Evolutionary conservation across 208 protist genomes (phyloP).

Genomic region (Crithidia fasciculata): DNA sequence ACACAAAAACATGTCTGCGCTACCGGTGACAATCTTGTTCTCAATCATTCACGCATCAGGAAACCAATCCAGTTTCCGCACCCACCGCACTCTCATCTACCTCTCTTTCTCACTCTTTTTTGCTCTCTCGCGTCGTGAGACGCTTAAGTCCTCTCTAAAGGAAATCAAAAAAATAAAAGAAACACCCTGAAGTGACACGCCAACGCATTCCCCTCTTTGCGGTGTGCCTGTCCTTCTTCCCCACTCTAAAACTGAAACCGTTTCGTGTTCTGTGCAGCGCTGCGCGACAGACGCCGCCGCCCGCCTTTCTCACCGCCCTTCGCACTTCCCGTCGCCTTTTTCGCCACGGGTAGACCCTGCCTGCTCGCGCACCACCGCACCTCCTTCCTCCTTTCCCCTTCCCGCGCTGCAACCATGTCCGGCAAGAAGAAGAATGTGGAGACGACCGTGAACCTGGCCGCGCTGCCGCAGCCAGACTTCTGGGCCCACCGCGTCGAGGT

Average conservation of each 20-base stretch:
- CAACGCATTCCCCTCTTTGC: background rate
- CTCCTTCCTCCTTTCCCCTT: background rate
- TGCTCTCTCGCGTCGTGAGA: too few species aligned
- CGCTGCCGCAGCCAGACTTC: slow-evolving; percentile 62
- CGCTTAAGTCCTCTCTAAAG: background rate
- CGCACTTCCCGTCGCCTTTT: too few species aligned
- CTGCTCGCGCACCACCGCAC: slow-evolving; percentile 8
- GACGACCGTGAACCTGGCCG: slow-evolving; percentile 62
- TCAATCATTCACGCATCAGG: too few species aligned
- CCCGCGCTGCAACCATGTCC: slow-evolving; percentile 24
- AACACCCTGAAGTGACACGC: background rate
- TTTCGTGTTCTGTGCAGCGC: slow-evolving; percentile 3
- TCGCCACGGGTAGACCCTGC: too few species aligned
- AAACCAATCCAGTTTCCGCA: too few species aligned
- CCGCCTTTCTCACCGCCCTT: too few species aligned
- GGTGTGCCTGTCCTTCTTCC: background rate
- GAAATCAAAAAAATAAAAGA: background rate
- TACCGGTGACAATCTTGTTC: too few species aligned
- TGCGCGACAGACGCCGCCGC: background rate
- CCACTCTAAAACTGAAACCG: background rate
- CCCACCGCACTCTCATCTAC: too few species aligned
- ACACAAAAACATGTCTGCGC: too few species aligned
- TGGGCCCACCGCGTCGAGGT: slow-evolving; percentile 73
- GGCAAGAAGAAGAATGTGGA: slow-evolving; percentile 63
- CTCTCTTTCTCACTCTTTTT: too few species aligned